Conservation (phyloP, 164 flowering plant genomes). For the Magnolia officinalis region DNA sequence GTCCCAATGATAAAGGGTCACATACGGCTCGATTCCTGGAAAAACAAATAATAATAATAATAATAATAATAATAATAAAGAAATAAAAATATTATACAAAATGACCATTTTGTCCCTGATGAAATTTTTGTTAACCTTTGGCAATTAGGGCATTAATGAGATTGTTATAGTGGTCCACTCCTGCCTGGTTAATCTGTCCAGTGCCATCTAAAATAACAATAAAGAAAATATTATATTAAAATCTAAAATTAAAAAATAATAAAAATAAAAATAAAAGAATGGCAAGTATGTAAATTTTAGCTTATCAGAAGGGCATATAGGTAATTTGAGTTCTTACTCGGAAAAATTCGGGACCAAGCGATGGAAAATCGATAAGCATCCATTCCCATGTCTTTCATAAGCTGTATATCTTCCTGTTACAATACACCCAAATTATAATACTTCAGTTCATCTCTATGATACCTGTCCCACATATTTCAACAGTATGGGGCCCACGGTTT, state of each 20-base stretch:
- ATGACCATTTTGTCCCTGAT: background rate
- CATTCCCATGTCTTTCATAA: conserved; percentile 83
- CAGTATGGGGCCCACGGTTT: no score
- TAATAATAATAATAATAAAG: background rate
- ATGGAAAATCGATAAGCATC: conserved; percentile 83
- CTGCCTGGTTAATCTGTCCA: conserved; percentile 79
- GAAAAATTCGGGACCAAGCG: conserved; percentile 83
- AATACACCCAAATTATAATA: background rate
- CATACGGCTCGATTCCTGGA: conserved; percentile 88
- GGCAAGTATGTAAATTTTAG: background rate
- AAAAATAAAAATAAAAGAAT: background rate
- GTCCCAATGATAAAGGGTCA: conserved; percentile 91
- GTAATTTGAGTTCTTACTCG: conserved; percentile 34
- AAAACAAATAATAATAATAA: background rate
- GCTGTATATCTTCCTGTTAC: conserved; percentile 61
- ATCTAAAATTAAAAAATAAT: background rate
- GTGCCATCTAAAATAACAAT: conserved; percentile 54
- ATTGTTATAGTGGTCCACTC: conserved; percentile 79
- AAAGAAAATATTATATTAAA: background rate
- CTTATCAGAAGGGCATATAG: background rate
- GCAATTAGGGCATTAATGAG: conserved; percentile 76
- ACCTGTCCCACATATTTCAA: no score
- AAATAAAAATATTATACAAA: background rate
- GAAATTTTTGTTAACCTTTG: conserved; percentile 42
- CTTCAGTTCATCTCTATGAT: background rate